phyloP scores from a whole-genome alignment of 805 yeast species.

The Yarrowia bubula region DNA sequence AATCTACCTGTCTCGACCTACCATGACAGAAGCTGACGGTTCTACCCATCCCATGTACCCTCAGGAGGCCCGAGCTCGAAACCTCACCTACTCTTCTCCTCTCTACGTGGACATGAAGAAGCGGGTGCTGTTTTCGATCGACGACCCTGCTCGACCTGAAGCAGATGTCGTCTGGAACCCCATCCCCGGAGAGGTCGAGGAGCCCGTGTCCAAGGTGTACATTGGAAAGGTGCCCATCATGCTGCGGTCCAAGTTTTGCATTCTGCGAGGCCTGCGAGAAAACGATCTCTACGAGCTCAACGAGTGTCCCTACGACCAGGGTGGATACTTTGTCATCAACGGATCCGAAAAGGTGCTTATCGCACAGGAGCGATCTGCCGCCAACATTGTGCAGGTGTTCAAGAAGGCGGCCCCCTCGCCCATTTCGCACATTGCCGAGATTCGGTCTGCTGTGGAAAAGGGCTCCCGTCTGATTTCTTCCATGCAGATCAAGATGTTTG shows the following conservation, averaged over 20 bases:
- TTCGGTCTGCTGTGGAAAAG: constrained; percentile 93
- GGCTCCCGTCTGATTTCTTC: constrained; percentile 94
- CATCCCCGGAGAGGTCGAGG: constrained; percentile 59
- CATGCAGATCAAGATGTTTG: constrained; percentile 87
- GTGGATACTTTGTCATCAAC: constrained; percentile 97
- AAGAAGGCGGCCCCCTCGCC: constrained; percentile 98
- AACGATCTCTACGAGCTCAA: constrained; percentile 92
- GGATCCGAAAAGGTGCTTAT: constrained; percentile 97
- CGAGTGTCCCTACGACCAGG: constrained; percentile 99
- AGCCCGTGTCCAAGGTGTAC: constrained; percentile 74
- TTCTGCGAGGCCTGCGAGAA: constrained; percentile 83
- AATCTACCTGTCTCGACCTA: constrained; percentile 92
- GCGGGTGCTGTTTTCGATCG: constrained; percentile 79
- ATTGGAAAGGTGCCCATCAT: constrained; percentile 97
- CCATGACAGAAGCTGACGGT: constrained; percentile 99
- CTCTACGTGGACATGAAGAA: constrained; percentile 94
- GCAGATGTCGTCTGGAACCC: constrained; percentile 52
- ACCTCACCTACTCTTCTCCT: constrained; percentile 94
- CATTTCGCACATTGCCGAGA: constrained; percentile 92
- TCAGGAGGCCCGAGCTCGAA: constrained; percentile 95
- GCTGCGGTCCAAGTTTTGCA: constrained; percentile 95
- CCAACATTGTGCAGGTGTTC: constrained; percentile 97
- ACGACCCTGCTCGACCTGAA: constrained; percentile 48
- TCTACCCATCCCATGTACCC: constrained; percentile 99
- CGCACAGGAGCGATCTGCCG: constrained; percentile 98